Evolutionary conservation across 1,284 basidiomycete species (phyloP).

Genomic region (Cutaneotrichosporon daszewskae): DNA sequence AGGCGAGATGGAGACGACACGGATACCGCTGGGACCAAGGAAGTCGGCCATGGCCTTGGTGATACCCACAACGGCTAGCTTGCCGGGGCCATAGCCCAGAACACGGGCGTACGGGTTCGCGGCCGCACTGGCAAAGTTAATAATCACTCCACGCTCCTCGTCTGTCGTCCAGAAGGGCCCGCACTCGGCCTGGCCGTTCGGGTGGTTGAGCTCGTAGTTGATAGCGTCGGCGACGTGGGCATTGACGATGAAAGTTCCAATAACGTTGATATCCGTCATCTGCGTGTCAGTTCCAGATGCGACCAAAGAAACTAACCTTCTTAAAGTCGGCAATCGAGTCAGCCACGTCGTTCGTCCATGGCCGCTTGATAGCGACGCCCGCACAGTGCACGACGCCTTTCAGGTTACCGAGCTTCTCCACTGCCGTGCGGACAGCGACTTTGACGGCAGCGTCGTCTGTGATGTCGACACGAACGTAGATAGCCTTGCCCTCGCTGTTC

Average conservation of each 20-base stretch:
- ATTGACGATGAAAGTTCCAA: constrained; percentile 39
- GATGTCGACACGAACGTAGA: constrained; percentile 33
- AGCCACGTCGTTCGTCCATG: constrained; percentile 37
- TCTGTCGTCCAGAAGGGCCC: constrained; percentile 32
- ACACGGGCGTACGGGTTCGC: constrained; percentile 34
- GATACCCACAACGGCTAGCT: constrained; percentile 39
- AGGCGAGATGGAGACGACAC: constrained; percentile 40
- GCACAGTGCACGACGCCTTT: constrained; percentile 40
- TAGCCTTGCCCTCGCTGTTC: constrained; percentile 9
- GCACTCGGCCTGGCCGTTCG: constrained; percentile 18
- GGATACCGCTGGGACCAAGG: constrained; percentile 40
- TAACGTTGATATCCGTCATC: constrained; percentile 41
- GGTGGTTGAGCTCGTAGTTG: constrained; percentile 35
- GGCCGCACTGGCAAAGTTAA: constrained; percentile 44
- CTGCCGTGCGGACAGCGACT: constrained; percentile 21
- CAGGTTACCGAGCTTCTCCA: constrained; percentile 26
- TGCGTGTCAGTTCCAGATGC: constrained; percentile 2
- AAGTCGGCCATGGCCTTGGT: constrained; percentile 37
- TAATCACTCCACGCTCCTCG: constrained; percentile 41
- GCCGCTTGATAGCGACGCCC: constrained; percentile 34
- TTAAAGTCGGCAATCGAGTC: constrained; percentile 38
- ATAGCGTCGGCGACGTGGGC: constrained; percentile 42
- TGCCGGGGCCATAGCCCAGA: constrained; percentile 39
- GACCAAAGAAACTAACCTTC: constrained; percentile 14
- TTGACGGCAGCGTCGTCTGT: constrained; percentile 31